Evolutionary conservation across 2,329 filamentous ascomycete species (phyloP), one percentile per base, ranked within the genome.

Genomic region (Tricladium varicosporioides): DNA sequence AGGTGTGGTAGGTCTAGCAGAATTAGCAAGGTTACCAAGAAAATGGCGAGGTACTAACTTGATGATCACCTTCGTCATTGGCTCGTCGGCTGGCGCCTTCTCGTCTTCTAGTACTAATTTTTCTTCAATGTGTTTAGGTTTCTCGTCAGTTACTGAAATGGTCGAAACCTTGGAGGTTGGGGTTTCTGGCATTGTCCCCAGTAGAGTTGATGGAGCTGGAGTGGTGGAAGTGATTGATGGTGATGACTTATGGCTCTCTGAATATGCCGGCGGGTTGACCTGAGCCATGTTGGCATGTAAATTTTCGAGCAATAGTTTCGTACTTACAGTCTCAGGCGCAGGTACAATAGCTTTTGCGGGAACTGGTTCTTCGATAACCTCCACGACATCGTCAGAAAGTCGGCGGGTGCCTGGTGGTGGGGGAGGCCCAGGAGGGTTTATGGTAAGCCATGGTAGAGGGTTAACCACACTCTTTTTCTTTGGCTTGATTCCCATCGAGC

Each of bases 201-300:
- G 16, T 14, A 52, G 43, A 27, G 48, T 51, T 10, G 54, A 44
- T 2, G 40, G n/a, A 13, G 31, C 40, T 31, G 43, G 13, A 18
- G 16, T 51, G 14, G 32, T 44, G 5, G 40, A 18, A 2, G 32
- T 10, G 10, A n/a, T 40, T 13, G 36, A 40, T n/a, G n/a, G 11
- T 10, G 42, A 7, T 16, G 43, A n/a, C 46, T 52, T 50, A 43
- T 33, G 48, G 18, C 48, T 59, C 44, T 61, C 59, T 1, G 53
- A 57, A 43, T 63, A 63, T 40, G 59, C 56, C 7, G 49, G 49
- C 5, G 56, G 52, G 32, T 52, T 50, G 9, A 15, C 15, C 40
- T 58, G 11, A 8, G 10, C 5, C 1, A 32, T 15, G 19, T 48
- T 47, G 54, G 49, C 7, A 50, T 44, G 15, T 27, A 27, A 27